Evolutionary conservation across 2,329 filamentous ascomycete species (phyloP), one percentile per base, ranked within the genome.

Genomic region (Fusarium globosum): DNA sequence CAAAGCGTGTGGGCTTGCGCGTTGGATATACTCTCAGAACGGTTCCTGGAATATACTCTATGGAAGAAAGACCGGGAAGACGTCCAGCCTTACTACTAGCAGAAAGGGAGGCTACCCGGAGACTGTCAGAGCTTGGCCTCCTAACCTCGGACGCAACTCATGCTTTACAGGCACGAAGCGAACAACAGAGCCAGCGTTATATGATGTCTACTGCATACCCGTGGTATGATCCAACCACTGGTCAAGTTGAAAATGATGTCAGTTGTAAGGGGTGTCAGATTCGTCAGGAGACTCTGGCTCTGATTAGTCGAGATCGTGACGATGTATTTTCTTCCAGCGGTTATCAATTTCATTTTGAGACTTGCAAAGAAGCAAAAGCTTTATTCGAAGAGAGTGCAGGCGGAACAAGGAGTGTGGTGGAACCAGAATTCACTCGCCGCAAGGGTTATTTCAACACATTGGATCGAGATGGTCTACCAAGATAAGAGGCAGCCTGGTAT

Each of bases 351-450:
- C 33, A 52, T 52, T 52, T 52, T 36, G 13, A 38, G 33, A 21
- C 33, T 3, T 52, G 49, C 2, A 26, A 11, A 16, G 33, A 52
- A 4, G 33, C 49, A 1, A 52, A 38, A 38, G 23, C 12, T 0
- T 5, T 52, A 15, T 52, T 52, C 0, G 0, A 6, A 0, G 13
- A 38, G 4, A 52, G 49, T 7, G n/a, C 2, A 4, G n/a, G 49
- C 0, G 33, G 49, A 21, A 38, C n/a, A 21, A 38, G 3, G 10
- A 52, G 6, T 12, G 49, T 26, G 10, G 18, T 2, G n/a, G 49
- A 52, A 2, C 49, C 49, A 21, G 18, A 38, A 38, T 23, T 36
- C 4, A 52, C n/a, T 36, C 49, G 33, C 1, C 49, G 49, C 2
- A 36, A 26, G 16, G 49, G 18, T 9, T 52, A 26, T 12, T 26